These are phyloP conservation scores for Helotiales sp. DNA, from an alignment of 2,329 filamentous ascomycete genomes.

Conservation along the genomic window DNA sequence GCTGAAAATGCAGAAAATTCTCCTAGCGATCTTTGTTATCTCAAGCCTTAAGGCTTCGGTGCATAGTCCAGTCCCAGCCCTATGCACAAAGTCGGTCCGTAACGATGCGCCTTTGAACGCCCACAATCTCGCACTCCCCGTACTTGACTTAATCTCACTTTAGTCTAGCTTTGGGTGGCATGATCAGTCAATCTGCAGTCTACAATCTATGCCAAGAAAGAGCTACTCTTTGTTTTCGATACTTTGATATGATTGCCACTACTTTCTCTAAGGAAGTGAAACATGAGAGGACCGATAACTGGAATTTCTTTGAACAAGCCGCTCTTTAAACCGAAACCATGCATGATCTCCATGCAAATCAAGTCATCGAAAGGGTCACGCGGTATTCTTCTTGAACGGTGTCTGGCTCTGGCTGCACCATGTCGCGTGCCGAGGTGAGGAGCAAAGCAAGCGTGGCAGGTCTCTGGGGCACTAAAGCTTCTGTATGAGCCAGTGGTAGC, in stretches of 20 bases:
- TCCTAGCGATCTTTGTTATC: neutral
- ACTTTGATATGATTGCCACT: neutral
- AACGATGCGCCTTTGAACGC: too few species aligned
- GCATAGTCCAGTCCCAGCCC: neutral
- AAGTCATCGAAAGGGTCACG: neutral
- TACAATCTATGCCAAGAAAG: neutral
- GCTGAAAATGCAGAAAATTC: neutral
- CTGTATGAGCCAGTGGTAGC: neutral
- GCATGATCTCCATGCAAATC: neutral
- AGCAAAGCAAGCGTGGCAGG: neutral
- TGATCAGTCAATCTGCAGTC: too few species aligned
- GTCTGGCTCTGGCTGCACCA: neutral
- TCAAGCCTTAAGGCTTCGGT: neutral
- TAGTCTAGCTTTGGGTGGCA: too few species aligned
- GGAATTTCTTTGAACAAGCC: neutral
- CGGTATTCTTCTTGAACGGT: neutral
- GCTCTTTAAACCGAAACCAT: neutral
- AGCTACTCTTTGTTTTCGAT: neutral
- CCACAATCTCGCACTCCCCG: neutral
- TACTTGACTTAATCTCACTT: neutral
- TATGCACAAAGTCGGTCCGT: neutral
- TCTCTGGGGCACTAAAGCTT: neutral
- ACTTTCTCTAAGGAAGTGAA: neutral
- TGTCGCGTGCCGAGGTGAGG: constrained; percentile 2
- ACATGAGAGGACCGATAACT: neutral